Base-by-base conservation (phyloP, 257 asterid species). In the Vinca minor region DNA sequence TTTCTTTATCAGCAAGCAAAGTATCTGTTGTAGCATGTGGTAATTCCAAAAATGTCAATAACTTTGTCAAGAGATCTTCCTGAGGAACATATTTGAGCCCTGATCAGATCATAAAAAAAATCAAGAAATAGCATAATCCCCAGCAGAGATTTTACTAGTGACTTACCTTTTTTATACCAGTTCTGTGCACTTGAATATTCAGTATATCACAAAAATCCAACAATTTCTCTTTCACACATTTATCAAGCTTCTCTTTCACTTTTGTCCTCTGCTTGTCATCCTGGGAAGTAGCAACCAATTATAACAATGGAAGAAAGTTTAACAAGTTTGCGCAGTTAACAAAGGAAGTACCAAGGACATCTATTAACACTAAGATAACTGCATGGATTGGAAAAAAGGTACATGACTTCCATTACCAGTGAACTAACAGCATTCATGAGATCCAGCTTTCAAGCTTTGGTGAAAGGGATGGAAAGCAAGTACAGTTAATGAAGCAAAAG, bases 151-250 rank as follows among this genome's bases (percentile, higher is more conserved):
- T 29, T 59, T 44, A 31, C 25, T 17, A 44, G 50, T 50, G 65
- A 61, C 66, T 70, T 85, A 80, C 96, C 95, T 89, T 89, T 84
- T 78, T 92, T 58, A 65, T 31, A 71, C 77, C 39, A 34, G 94
- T 56, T 81, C 63, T 89, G 58, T 62, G 75, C 54, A 79, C 78
- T 23, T 84, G 76, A 73, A 92, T 80, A 61, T 92, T 84, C 67
- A 92, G 96, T 59, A 92, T 65, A 59, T 85, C 93, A 78, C 95
- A 87, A 62, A 92, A 87, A 74, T 87, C 91, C 76, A 92, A 71
- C 70, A 92, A 71, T 54, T 89, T 92, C 64, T 87, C 96, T 75
- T 89, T 92, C 7, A 84, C 85, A 67, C 96, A 87, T 78, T 87
- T 87, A 69, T 89, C 96, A 56, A 92, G 69, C 82, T 82, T 92